Conservation (phyloP, 768 basidiomycete species). For the Podaxis sp. region DNA sequence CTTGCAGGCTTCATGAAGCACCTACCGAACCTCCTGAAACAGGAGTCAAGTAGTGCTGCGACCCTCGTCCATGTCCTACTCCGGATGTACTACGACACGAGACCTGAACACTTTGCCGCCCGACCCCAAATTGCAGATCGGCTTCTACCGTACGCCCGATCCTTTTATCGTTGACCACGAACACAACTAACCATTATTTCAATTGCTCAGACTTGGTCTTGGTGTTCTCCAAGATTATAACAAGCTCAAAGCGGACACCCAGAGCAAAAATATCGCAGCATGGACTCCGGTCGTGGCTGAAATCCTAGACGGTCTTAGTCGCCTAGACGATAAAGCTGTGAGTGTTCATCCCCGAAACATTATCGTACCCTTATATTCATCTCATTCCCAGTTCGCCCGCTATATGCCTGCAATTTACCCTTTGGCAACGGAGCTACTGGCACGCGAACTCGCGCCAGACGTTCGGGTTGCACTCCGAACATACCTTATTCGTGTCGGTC, state of each 20-base stretch:
- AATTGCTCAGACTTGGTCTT: slow-evolving; percentile 64
- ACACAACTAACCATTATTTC: slow-evolving; percentile 13
- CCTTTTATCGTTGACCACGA: neutral
- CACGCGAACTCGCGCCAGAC: slow-evolving; percentile 79
- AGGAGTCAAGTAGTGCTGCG: slow-evolving; percentile 96
- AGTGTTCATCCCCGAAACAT: slow-evolving; percentile 29
- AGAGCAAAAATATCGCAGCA: slow-evolving; percentile 91
- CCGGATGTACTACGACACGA: slow-evolving; percentile 90
- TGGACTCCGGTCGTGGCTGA: slow-evolving; percentile 99
- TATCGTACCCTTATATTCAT: neutral
- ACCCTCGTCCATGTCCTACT: slow-evolving; percentile 90
- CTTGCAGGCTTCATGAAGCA: slow-evolving; percentile 97
- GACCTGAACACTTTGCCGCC: slow-evolving; percentile 84
- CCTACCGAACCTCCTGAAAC: slow-evolving; percentile 93
- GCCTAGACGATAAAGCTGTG: slow-evolving; percentile 89
- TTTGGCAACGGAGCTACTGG: slow-evolving; percentile 79
- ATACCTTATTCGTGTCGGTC: slow-evolving; percentile 81
- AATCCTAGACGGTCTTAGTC: slow-evolving; percentile 85
- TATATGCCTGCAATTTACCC: slow-evolving; percentile 93
- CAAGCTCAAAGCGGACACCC: slow-evolving; percentile 84
- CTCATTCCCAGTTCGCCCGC: slow-evolving; percentile 63
- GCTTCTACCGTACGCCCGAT: slow-evolving; percentile 59
- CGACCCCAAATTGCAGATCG: slow-evolving; percentile 77
- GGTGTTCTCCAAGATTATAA: slow-evolving; percentile 91
- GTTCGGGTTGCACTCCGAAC: slow-evolving; percentile 76